Evolutionary conservation across 805 yeast genomes (phyloP).

Genomic region (Ogataea sp.): DNA sequence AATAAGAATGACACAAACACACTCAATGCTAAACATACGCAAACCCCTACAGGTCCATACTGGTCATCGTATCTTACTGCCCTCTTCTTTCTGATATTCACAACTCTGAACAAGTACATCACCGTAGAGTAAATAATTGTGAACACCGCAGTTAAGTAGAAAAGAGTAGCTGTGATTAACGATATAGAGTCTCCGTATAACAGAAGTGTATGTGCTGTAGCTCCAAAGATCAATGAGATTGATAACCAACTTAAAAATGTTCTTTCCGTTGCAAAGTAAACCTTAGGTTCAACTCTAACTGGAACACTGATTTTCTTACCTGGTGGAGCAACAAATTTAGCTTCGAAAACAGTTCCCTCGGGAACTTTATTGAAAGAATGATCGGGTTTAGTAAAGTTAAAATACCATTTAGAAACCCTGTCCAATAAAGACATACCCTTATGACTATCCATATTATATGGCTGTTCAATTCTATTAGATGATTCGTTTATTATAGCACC

Average conservation of each 20-base stretch:
- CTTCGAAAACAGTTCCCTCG: slow-evolving; percentile 54
- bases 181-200: slow-evolving; percentile 76
- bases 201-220: slow-evolving; percentile 79
- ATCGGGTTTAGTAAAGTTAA: slow-evolving; percentile 22
- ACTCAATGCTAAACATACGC: slow-evolving; percentile 64
- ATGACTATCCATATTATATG: slow-evolving; percentile 2
- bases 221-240: slow-evolving; percentile 79
- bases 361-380: slow-evolving; percentile 53
- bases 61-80: slow-evolving; percentile 83
- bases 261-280: slow-evolving; percentile 97
- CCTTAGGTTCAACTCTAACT: slow-evolving; percentile 95
- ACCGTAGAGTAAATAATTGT: slow-evolving; percentile 67
- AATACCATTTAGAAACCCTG: slow-evolving; percentile 9
- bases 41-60: slow-evolving; percentile 79
- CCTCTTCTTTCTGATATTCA: slow-evolving; percentile 72
- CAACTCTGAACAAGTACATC: slow-evolving; percentile 74
- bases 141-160: slow-evolving; percentile 70
- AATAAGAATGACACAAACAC: slow-evolving; percentile 55
- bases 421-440: slow-evolving; percentile 8
- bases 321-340: slow-evolving; percentile 62
- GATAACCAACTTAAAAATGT: slow-evolving; percentile 92
- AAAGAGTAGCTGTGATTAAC: slow-evolving; percentile 77
- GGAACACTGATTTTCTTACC: slow-evolving; percentile 91
- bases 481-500: slow-evolving; percentile 12
- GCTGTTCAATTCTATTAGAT: slow-evolving; percentile 18